Evolutionary conservation across 2,329 filamentous ascomycete species (phyloP).

Genomic region (Penicillium paneum): DNA sequence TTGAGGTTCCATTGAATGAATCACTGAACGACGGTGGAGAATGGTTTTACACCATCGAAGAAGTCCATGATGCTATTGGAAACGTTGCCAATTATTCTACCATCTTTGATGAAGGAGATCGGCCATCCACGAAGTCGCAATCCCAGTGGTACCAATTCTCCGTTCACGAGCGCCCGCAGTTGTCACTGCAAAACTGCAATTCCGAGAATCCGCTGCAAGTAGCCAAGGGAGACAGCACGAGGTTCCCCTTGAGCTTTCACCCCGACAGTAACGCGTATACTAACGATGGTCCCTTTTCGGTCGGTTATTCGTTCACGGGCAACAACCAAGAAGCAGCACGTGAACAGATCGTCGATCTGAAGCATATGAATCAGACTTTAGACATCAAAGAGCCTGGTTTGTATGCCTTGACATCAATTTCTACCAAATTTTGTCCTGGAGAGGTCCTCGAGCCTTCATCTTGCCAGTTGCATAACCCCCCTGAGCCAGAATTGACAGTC

Average conservation of each 20-base stretch:
- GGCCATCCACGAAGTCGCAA: constrained; percentile 55
- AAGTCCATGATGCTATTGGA: constrained; percentile 86
- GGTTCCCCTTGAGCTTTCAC: constrained; percentile 69
- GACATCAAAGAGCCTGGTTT: constrained; percentile 73
- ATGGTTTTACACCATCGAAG: constrained; percentile 88
- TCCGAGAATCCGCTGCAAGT: constrained; percentile 77
- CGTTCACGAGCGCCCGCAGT: constrained; percentile 80
- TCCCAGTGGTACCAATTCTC: constrained; percentile 72
- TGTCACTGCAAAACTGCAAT: constrained; percentile 71
- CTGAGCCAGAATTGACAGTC: constrained; percentile 75
- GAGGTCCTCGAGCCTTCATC: constrained; percentile 91
- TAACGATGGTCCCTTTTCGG: constrained; percentile 63
- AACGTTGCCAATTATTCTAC: constrained; percentile 72
- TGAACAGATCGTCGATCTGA: constrained; percentile 52
- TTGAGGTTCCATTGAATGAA: constrained; percentile 84
- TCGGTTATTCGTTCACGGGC: constrained; percentile 80
- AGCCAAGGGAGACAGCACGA: constrained; percentile 66
- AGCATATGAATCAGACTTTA: constrained; percentile 61
- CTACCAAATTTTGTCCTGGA: constrained; percentile 76
- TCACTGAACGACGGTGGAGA: constrained; percentile 73
- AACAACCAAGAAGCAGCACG: constrained; percentile 63
- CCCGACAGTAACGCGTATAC: constrained; percentile 57
- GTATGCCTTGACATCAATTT: constrained; percentile 78
- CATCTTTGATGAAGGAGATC: constrained; percentile 65
- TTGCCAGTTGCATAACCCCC: constrained; percentile 87